These are phyloP conservation scores for Abelmoschus esculentus DNA, from an alignment of 345 rosid species.

Conservation along the genomic window DNA sequence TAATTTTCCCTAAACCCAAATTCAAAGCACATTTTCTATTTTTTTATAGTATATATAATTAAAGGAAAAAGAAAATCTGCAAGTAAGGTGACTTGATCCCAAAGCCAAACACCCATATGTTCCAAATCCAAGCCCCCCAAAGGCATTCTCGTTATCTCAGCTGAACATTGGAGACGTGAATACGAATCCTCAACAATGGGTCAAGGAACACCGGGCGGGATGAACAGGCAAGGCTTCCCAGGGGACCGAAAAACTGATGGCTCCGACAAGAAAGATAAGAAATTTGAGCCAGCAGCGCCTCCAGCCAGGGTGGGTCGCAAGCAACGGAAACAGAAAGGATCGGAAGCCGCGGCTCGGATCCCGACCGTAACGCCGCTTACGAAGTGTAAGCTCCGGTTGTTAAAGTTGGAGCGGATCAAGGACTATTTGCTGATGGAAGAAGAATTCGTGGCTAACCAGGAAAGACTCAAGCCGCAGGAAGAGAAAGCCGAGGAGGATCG, in stretches of 20 bases:
- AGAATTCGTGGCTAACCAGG: constrained; percentile 87
- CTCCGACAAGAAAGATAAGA: constrained; percentile 82
- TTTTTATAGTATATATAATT: no score
- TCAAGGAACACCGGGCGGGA: constrained; percentile 85
- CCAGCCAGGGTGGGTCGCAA: constrained; percentile 49
- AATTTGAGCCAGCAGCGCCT: constrained; percentile 86
- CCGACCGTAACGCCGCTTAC: constrained; percentile 76
- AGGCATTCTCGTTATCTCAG: not conserved
- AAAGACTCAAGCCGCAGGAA: constrained; percentile 86
- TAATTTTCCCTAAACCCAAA: no score
- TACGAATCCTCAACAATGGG: constrained; percentile 38
- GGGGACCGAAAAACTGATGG: constrained; percentile 77
- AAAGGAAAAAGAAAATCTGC: not conserved
- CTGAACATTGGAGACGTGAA: not conserved
- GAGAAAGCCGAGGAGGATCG: constrained; percentile 96
- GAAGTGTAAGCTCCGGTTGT: constrained; percentile 76
- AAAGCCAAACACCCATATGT: not conserved
- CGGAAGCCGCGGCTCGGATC: constrained; percentile 87
- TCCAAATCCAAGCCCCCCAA: not conserved
- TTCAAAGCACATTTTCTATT: no score
- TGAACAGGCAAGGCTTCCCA: constrained; percentile 39
- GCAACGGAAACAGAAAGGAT: constrained; percentile 82
- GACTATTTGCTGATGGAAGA: constrained; percentile 93
- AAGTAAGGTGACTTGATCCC: not conserved
- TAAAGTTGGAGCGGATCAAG: constrained; percentile 81